Evolutionary conservation across 2,329 filamentous ascomycete species (phyloP), one percentile per base, ranked within the genome.

Genomic region (Botrytis fabae): DNA sequence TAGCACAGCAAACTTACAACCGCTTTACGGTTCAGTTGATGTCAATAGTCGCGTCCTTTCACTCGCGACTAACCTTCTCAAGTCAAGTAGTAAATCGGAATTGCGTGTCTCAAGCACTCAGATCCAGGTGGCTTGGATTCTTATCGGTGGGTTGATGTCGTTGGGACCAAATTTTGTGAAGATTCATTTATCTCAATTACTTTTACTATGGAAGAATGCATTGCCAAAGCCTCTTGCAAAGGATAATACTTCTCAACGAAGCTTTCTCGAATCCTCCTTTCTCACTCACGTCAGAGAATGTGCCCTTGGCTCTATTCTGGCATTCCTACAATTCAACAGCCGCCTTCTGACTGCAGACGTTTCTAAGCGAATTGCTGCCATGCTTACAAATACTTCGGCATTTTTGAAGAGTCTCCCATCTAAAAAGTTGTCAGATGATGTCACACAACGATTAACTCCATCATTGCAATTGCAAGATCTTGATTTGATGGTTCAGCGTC

Each of bases 161-260:
- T 87, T 99, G 0, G 96, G 96, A 0, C 95, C 96, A 6, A 98
- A 97, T 81, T 99, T 99, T 81, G 95, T 98, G 82, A 99, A 99
- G 83, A 98, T 98, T 38, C 96, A 99, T 82, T 87, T 99, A 12
- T 95, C 95, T 3, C 96, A 99, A 80, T 86, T 99, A 35, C 89
- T 99, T 72, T 85, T 99, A 14, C 85, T 99, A 10, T 99, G 96
- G 96, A 97, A 97, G 82, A 99, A 98, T 82, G 95, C 96, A 0
- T 86, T 99, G 18, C 95, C 97, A 0, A 97, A 97, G 79, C 95
- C 97, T 9, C 83, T 98, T n/a, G 91, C 94, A 48, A 97, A 94
- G 81, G 95, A 98, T 77, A 97, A 96, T 77, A 93, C 94, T 69
- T 89, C 92, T 0, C 91, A 95, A 75, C 89, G 95, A 70, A 95